Percentiles rank a stretch among this genome's conserved stretches.
These are phyloP conservation scores for Blastobotrys buckinghamii DNA, from an alignment of 1,139 yeast genomes.

Conservation along the genomic window DNA sequence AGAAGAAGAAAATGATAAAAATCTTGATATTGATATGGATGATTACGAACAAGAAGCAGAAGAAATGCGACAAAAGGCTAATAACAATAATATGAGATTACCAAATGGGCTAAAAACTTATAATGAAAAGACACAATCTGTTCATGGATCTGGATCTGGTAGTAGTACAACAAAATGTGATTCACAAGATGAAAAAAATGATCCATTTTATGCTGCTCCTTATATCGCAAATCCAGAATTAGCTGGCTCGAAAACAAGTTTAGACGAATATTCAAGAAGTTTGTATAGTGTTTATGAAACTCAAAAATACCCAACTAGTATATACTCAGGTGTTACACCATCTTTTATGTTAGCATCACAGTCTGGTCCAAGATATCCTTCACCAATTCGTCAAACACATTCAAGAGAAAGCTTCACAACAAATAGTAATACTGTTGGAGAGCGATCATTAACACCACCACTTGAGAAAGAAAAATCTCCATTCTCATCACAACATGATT, in stretches of 20 bases:
- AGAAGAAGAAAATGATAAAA: constrained; percentile 35
- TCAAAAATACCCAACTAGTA: constrained; percentile 8
- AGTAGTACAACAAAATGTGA: not conserved
- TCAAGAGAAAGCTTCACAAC: not conserved
- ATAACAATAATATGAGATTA: not conserved
- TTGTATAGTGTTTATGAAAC: constrained; percentile 17
- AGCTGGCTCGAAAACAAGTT: constrained; percentile 20
- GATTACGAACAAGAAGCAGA: constrained; percentile 14
- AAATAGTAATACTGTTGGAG: not conserved
- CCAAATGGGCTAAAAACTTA: constrained; percentile 3
- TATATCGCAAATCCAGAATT: constrained; percentile 23
- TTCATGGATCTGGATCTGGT: not conserved
- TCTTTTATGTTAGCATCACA: constrained; percentile 5
- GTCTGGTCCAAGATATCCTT: not conserved
- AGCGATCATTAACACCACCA: not conserved
- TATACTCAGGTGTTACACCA: constrained; percentile 7
- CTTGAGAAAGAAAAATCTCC: not conserved
- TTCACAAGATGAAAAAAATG: constrained; percentile 6
- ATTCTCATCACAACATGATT: constrained; percentile 1
- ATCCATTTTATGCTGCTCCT: constrained; percentile 23
- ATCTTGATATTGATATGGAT: constrained; percentile 30
- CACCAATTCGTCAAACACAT: not conserved
- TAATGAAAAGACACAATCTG: not conserved
- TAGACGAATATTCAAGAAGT: constrained; percentile 24
- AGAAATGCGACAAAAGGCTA: not conserved